These are phyloP conservation scores for Mortierella sp. DNA, from an alignment of 371 early-diverging fungal species.

Conservation along the genomic window DNA sequence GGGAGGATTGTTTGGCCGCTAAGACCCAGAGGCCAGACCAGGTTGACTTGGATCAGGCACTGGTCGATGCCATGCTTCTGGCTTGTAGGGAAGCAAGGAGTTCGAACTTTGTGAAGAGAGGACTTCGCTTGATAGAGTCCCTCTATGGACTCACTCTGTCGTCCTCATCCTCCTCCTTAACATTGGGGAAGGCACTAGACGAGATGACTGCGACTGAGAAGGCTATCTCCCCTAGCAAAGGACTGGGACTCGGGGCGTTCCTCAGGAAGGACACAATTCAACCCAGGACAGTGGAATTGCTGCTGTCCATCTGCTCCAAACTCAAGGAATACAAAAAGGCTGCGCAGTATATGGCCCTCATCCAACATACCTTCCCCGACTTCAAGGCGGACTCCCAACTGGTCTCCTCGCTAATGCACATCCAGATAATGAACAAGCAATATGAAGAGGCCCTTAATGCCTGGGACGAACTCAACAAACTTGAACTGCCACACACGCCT, in stretches of 20 bases:
- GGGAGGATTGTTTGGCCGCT: slow-evolving; percentile 49
- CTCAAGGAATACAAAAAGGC: slow-evolving; percentile 27
- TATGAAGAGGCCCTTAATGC: slow-evolving; percentile 29
- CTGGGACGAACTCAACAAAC: slow-evolving; percentile 30
- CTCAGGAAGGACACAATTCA: slow-evolving; percentile 24
- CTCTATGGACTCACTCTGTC: slow-evolving; percentile 31
- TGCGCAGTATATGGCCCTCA: slow-evolving; percentile 20
- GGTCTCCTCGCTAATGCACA: slow-evolving; percentile 26
- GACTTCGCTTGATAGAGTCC: slow-evolving; percentile 32
- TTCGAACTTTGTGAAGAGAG: slow-evolving; percentile 16
- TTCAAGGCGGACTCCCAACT: slow-evolving; percentile 42
- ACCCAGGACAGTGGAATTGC: slow-evolving; percentile 38
- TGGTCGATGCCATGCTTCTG: slow-evolving; percentile 36
- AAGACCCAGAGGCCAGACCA: slow-evolving; percentile 30
- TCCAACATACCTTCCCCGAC: slow-evolving; percentile 24
- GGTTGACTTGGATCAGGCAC: slow-evolving; percentile 25
- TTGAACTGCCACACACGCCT: slow-evolving; percentile 27
- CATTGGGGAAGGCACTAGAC: not conserved
- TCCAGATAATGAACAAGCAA: slow-evolving; percentile 33
- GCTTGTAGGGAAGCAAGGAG: slow-evolving; percentile 33
- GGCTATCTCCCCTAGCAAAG: slow-evolving; percentile 28
- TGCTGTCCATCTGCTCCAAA: slow-evolving; percentile 32
- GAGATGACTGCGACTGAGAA: slow-evolving; percentile 12
- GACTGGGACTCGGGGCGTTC: slow-evolving; percentile 21
- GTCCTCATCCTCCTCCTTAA: not conserved